These are phyloP conservation scores for Oenanthe sinensis DNA, from an alignment of 129 eudicot genomes.

Conservation along the genomic window DNA sequence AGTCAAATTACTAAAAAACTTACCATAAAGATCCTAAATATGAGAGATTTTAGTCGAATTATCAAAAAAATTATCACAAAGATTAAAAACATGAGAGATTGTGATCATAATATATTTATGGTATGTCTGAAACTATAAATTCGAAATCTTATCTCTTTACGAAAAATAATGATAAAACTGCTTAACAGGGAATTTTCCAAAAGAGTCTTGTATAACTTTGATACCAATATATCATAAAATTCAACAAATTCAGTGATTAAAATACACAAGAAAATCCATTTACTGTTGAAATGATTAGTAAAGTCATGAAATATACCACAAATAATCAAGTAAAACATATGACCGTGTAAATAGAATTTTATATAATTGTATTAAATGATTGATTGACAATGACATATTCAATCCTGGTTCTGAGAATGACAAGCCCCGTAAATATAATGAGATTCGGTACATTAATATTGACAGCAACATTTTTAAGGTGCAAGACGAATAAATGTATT, in stretches of 20 bases:
- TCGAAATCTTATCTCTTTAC: no score
- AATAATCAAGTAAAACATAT: not conserved
- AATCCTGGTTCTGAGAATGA: constrained; percentile 4
- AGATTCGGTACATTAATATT: not conserved
- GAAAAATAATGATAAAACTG: no score
- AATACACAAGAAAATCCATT: not conserved
- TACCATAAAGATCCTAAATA: no score
- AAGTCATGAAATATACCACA: not conserved
- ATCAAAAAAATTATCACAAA: no score
- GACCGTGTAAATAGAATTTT: not conserved
- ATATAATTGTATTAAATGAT: not conserved
- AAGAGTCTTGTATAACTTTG: no score
- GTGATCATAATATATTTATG: no score
- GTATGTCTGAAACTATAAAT: no score
- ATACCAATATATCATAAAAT: no score
- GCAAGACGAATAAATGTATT: not conserved
- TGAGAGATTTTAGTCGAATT: no score
- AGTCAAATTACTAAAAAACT: not conserved
- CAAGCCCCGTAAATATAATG: not conserved
- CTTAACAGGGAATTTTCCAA: no score
- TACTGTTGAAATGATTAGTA: not conserved
- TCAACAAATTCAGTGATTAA: not conserved
- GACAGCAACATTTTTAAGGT: not conserved
- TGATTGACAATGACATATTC: not conserved
- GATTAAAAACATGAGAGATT: no score